These are phyloP conservation scores for Irpex sp. DNA, from an alignment of 1,284 basidiomycete species.

Conservation along the genomic window DNA sequence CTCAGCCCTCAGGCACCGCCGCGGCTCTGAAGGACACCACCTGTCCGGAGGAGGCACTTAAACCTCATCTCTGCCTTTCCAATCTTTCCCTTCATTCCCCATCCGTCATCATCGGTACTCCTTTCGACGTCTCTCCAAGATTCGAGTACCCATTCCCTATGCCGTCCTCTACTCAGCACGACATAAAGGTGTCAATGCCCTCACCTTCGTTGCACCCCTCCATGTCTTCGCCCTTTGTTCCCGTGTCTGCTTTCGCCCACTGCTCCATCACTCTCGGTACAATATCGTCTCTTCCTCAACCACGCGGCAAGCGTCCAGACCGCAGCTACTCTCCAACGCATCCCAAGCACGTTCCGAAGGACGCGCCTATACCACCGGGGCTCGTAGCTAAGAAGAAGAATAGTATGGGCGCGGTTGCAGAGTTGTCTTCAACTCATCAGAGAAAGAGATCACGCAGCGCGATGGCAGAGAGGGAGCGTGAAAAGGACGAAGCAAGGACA, in stretches of 20 bases:
- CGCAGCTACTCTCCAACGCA: constrained; percentile 22
- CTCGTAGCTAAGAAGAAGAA: constrained; percentile 22
- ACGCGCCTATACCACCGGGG: constrained; percentile 26
- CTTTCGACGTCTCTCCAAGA: constrained; percentile 27
- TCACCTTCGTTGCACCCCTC: constrained; percentile 7
- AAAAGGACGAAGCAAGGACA: neutral
- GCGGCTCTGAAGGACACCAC: neutral
- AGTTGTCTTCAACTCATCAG: neutral
- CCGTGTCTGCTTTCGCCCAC: neutral
- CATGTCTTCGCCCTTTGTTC: constrained; percentile 1
- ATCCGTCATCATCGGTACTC: constrained; percentile 28
- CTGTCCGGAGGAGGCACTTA: constrained; percentile 5
- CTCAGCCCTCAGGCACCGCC: neutral
- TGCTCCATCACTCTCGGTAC: neutral
- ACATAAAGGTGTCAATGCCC: constrained; percentile 1
- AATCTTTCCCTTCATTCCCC: constrained; percentile 27
- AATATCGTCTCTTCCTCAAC: neutral
- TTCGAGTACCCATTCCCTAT: constrained; percentile 31
- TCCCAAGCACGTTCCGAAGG: constrained; percentile 18
- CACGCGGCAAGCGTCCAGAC: constrained; percentile 7
- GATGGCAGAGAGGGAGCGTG: neutral
- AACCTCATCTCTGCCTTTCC: constrained; percentile 21
- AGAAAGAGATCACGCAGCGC: constrained; percentile 4
- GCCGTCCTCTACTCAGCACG: constrained; percentile 1
- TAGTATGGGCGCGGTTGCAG: neutral